Evolutionary conservation across 2,329 filamentous ascomycete genomes (phyloP).

Genomic region (Hymenoscyphus albidus): DNA sequence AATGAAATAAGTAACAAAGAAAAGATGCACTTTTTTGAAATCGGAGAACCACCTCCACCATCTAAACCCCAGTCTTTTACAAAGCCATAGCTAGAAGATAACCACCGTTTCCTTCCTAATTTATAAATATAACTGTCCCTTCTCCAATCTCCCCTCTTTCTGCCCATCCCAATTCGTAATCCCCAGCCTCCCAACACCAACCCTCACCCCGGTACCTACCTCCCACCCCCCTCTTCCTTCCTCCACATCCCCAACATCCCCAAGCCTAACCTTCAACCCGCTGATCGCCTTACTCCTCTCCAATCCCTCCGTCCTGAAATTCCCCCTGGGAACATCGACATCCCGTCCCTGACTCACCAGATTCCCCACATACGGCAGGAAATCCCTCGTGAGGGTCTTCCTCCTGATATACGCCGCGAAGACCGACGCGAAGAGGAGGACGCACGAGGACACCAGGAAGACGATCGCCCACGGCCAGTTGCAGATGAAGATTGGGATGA

Average conservation of each 20-base stretch:
- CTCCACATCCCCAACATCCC: slow-evolving; percentile 25
- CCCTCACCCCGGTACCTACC: slow-evolving; percentile 23
- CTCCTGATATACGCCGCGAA: slow-evolving; percentile 14
- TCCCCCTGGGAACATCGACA: slow-evolving; percentile 18
- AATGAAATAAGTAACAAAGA: too few relatives aligned
- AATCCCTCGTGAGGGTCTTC: slow-evolving; percentile 13
- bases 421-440: slow-evolving; percentile 18
- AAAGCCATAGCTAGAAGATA: not conserved
- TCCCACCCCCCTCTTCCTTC: slow-evolving; percentile 16
- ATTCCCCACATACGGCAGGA: slow-evolving; percentile 18
- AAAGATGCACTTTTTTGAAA: too few relatives aligned
- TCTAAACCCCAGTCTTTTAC: too few relatives aligned
- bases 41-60: too few relatives aligned
- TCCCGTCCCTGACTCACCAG: slow-evolving; percentile 16
- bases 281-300: slow-evolving; percentile 13
- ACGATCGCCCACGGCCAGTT: slow-evolving; percentile 16
- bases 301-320: slow-evolving; percentile 15
- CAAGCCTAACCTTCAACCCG: slow-evolving; percentile 21
- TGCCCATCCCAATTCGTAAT: slow-evolving; percentile 14
- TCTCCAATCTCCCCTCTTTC: slow-evolving; percentile 13
- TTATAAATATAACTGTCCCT: slow-evolving; percentile 23
- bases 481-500: slow-evolving; percentile 1
- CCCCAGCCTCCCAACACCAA: slow-evolving; percentile 19
- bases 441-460: slow-evolving; percentile 17
- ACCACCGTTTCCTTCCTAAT: not conserved